Conservation (phyloP, 1,139 yeast genomes). For the Torulaspora globosa region DNA sequence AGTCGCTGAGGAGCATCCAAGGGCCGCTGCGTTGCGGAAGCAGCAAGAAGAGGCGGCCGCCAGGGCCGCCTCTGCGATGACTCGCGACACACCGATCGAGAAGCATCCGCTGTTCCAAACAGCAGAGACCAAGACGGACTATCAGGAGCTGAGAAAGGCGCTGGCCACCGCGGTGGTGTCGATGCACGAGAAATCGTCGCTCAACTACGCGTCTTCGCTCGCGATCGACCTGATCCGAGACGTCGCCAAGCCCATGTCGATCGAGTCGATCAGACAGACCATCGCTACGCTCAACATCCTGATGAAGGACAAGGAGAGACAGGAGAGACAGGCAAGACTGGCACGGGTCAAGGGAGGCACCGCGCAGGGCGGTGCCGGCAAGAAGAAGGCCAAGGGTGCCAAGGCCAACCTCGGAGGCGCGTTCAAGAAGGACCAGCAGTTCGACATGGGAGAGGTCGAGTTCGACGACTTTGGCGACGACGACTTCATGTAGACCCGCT, state of each 20-base stretch:
- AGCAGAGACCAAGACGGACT: constrained; percentile 77
- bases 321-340: constrained; percentile 80
- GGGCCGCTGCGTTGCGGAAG: constrained; percentile 52
- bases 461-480: constrained; percentile 59
- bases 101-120: constrained; percentile 70
- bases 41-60: constrained; percentile 47
- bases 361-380: constrained; percentile 90
- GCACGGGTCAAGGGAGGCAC: constrained; percentile 73
- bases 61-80: constrained; percentile 41
- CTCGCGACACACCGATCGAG: constrained; percentile 65
- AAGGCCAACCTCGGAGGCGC: constrained; percentile 74
- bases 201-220: constrained; percentile 69
- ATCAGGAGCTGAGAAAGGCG: constrained; percentile 76
- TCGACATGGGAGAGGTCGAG: constrained; percentile 55
- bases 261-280: constrained; percentile 82
- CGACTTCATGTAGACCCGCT: constrained; percentile 73
- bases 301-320: constrained; percentile 80
- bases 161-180: constrained; percentile 62
- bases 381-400: constrained; percentile 81
- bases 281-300: constrained; percentile 78
- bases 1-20: constrained; percentile 69
- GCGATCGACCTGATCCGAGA: constrained; percentile 87
- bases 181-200: constrained; percentile 56
- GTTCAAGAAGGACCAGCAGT: constrained; percentile 70
- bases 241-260: constrained; percentile 69